Percentiles rank a stretch among this genome's conserved stretches.
Conservation (phyloP, 106 monocot genomes). For the Dioscorea alata region DNA sequence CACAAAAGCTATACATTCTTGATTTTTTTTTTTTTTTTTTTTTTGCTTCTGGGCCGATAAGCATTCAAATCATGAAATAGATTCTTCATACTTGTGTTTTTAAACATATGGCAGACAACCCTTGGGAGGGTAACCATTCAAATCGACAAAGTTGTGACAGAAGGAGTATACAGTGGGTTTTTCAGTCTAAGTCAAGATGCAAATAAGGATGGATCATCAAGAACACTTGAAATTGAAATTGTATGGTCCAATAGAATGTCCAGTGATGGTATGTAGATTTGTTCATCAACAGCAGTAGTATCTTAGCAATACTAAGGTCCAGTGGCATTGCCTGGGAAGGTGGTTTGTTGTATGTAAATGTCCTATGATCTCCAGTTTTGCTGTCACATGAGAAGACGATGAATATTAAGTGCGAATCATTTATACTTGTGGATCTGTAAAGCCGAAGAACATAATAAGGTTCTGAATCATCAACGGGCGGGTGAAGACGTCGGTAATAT, state of each 20-base stretch:
- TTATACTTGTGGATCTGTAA: background rate
- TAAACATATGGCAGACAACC: slow-evolving; percentile 34
- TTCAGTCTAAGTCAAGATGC: slow-evolving; percentile 77
- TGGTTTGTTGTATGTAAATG: background rate
- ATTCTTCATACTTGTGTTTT: background rate
- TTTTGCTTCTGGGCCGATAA: too few species aligned
- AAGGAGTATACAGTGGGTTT: slow-evolving; percentile 71
- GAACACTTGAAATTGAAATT: slow-evolving; percentile 82
- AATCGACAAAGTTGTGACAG: slow-evolving; percentile 78
- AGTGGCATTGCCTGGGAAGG: background rate
- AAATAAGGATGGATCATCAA: slow-evolving; percentile 45
- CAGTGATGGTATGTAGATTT: slow-evolving; percentile 22
- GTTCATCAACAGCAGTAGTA: background rate
- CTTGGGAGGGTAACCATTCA: slow-evolving; percentile 78
- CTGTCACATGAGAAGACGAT: background rate
- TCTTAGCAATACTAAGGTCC: background rate
- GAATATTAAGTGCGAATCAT: too few species aligned
- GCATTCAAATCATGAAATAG: too few species aligned
- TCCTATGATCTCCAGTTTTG: background rate
- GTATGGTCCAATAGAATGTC: slow-evolving; percentile 70
- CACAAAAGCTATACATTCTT: background rate
- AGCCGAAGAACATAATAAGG: background rate
- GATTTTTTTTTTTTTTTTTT: background rate
- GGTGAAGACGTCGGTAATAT: background rate
- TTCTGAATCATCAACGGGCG: background rate